Evolutionary conservation across 106 monocot genomes (phyloP).

Genomic region (Xerophyta viscosa): DNA sequence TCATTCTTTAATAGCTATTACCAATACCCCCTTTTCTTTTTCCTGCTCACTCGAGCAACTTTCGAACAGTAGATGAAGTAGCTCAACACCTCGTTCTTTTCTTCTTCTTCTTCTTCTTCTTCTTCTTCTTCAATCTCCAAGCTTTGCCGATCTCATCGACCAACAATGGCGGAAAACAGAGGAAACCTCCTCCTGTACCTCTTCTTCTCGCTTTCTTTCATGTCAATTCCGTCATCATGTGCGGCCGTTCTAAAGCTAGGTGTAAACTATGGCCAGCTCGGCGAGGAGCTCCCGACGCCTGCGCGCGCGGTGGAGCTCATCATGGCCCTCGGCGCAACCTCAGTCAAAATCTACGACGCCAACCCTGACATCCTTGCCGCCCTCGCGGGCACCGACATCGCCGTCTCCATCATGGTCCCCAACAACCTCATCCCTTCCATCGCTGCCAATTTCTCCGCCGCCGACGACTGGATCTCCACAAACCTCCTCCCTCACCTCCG

Average conservation of each 20-base stretch:
- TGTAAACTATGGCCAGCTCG: slow-evolving; percentile 88
- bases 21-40: no score
- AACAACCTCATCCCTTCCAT: slow-evolving; percentile 69
- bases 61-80: no score
- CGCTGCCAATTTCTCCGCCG: slow-evolving; percentile 48
- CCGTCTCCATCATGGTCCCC: slow-evolving; percentile 81
- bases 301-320: slow-evolving; percentile 36
- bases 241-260: slow-evolving; percentile 26
- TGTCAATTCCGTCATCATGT: not conserved
- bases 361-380: slow-evolving; percentile 58
- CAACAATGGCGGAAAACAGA: no score
- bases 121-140: no score
- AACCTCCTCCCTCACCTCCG: slow-evolving; percentile 70
- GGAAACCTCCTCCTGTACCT: no score
- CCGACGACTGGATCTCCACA: slow-evolving; percentile 50
- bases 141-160: no score
- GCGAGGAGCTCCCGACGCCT: slow-evolving; percentile 70
- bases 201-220: slow-evolving; percentile 4
- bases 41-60: no score
- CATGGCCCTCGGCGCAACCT: slow-evolving; percentile 33
- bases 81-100: no score
- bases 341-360: slow-evolving; percentile 90
- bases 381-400: slow-evolving; percentile 44
- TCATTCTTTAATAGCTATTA: no score
- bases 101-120: no score